Evolutionary conservation across 805 yeast genomes (phyloP).

Genomic region (Pichia occidentalis): DNA sequence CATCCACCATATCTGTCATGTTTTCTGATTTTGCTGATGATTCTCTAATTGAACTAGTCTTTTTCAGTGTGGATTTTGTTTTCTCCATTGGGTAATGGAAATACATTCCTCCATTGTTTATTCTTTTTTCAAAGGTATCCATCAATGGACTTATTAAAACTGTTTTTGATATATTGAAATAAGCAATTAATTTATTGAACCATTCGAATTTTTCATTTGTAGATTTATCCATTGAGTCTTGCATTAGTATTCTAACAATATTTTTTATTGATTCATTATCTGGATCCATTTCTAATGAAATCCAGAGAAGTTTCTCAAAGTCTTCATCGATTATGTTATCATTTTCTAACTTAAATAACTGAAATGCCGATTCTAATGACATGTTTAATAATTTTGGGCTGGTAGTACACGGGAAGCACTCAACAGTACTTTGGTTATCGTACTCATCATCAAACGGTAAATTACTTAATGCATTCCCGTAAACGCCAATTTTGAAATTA

Average conservation of each 20-base stretch:
- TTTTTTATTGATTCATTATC: conserved; percentile 17
- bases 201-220: conserved; percentile 20
- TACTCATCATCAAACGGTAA: conserved; percentile 23
- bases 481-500: conserved; percentile 30
- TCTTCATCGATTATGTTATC: conserved; percentile 16
- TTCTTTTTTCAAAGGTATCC: conserved; percentile 22
- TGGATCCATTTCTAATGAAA: conserved; percentile 27
- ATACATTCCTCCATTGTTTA: conserved; percentile 28
- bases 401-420: conserved; percentile 27
- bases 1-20: conserved; percentile 18
- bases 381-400: conserved; percentile 23
- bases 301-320: conserved; percentile 25
- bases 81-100: conserved; percentile 16
- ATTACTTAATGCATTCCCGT: conserved; percentile 18
- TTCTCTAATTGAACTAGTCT: background rate
- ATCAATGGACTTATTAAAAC: conserved; percentile 21
- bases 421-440: conserved; percentile 18
- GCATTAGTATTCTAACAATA: conserved; percentile 21
- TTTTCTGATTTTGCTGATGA: background rate
- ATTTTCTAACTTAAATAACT: conserved; percentile 23
- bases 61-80: background rate
- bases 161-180: conserved; percentile 23
- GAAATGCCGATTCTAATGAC: conserved; percentile 26
- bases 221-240: conserved; percentile 13
- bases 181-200: conserved; percentile 25